Evolutionary conservation across 768 basidiomycete genomes (phyloP).

Genomic region (Clathrus columnatus): DNA sequence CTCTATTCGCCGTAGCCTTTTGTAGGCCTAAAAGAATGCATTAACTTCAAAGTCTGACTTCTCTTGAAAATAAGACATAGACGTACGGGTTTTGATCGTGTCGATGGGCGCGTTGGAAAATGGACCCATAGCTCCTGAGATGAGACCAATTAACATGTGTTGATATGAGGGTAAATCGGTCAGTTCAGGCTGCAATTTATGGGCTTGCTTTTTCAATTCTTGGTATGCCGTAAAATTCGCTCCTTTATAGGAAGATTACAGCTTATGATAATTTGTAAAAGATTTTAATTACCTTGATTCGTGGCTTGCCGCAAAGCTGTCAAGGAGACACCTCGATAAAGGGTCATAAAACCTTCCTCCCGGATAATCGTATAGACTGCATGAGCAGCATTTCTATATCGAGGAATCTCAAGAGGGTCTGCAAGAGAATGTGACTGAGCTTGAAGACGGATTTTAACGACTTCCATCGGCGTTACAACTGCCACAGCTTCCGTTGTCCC

Average conservation of each 20-base stretch:
- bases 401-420: slow-evolving; percentile 87
- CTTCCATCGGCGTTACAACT: slow-evolving; percentile 98
- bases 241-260: slow-evolving; percentile 35
- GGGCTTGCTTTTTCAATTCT: slow-evolving; percentile 82
- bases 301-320: slow-evolving; percentile 96
- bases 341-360: slow-evolving; percentile 77
- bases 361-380: slow-evolving; percentile 90
- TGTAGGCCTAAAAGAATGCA: slow-evolving; percentile 54
- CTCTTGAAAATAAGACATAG: background rate
- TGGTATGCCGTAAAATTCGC: slow-evolving; percentile 99
- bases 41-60: background rate
- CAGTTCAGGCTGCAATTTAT: slow-evolving; percentile 69
- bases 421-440: slow-evolving; percentile 96
- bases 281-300: slow-evolving; percentile 67
- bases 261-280: background rate
- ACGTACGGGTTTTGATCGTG: slow-evolving; percentile 88
- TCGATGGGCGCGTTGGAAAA: slow-evolving; percentile 97
- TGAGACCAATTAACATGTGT: slow-evolving; percentile 88
- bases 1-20: slow-evolving; percentile 65
- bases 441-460: slow-evolving; percentile 96
- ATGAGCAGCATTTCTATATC: slow-evolving; percentile 95
- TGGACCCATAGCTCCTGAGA: slow-evolving; percentile 97
- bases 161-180: slow-evolving; percentile 86
- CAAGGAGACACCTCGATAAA: slow-evolving; percentile 89
- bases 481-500: slow-evolving; percentile 92